Conservation (phyloP, 257 asterid genomes). For the Agastache rugosa region DNA sequence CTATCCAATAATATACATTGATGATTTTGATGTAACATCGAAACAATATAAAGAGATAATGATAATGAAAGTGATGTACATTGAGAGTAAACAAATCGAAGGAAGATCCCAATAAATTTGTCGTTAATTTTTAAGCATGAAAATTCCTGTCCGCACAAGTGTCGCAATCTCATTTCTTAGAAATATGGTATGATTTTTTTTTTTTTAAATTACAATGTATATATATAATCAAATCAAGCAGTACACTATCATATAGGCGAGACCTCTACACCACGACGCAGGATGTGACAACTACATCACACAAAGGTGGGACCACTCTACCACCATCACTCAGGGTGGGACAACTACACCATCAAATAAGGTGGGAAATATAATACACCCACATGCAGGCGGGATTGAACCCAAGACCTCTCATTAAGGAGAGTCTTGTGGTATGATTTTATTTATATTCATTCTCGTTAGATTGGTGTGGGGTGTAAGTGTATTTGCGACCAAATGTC, state of each 20-base stretch:
- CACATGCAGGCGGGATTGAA: too few relatives aligned
- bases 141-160: slow-evolving; percentile 35
- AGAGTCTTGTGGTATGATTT: neutral
- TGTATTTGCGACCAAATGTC: too few relatives aligned
- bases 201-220: too few relatives aligned
- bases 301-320: too few relatives aligned
- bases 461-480: neutral
- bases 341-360: too few relatives aligned
- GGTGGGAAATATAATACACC: too few relatives aligned
- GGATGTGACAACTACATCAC: too few relatives aligned
- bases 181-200: neutral
- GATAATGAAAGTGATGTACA: slow-evolving; percentile 31
- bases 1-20: neutral
- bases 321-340: too few relatives aligned
- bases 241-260: too few relatives aligned
- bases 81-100: neutral
- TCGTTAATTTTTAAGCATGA: neutral
- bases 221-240: too few relatives aligned
- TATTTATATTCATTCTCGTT: neutral
- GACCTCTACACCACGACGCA: too few relatives aligned
- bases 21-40: neutral
- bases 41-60: neutral
- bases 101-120: neutral
- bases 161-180: slow-evolving; percentile 17
- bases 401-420: too few relatives aligned